Evolutionary conservation across 2,329 filamentous ascomycete species (phyloP).

Genomic region (Neophaeococcomyces mojaviensis): DNA sequence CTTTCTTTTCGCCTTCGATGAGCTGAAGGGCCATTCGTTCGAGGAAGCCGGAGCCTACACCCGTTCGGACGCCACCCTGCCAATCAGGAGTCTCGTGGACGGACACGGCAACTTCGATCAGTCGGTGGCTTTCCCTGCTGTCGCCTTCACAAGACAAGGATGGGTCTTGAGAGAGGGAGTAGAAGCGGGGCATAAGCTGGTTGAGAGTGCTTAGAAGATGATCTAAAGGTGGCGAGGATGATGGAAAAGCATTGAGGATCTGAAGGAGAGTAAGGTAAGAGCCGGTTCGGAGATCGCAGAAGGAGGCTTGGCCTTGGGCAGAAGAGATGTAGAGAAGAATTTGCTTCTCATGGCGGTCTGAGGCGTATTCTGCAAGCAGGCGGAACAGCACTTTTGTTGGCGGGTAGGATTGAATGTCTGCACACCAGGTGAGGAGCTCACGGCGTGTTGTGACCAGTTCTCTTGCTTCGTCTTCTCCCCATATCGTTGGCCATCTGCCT

Average conservation of each 20-base stretch:
- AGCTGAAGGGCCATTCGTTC: conserved; percentile 73
- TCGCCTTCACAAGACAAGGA: conserved; percentile 66
- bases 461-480: conserved; percentile 81
- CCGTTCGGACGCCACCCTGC: conserved; percentile 64
- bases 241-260: conserved; percentile 85
- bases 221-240: conserved; percentile 78
- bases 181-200: conserved; percentile 94
- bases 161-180: conserved; percentile 94
- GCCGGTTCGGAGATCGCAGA: conserved; percentile 89
- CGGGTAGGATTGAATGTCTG: conserved; percentile 84
- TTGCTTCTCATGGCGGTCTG: conserved; percentile 75
- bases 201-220: conserved; percentile 71
- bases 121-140: conserved; percentile 63
- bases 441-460: conserved; percentile 84
- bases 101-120: conserved; percentile 95
- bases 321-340: conserved; percentile 79
- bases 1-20: conserved; percentile 58
- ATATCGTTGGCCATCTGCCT: conserved; percentile 94
- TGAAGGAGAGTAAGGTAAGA: conserved; percentile 79
- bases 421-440: conserved; percentile 91
- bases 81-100: conserved; percentile 83
- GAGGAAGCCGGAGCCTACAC: conserved; percentile 87
- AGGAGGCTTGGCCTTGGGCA: conserved; percentile 80
- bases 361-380: conserved; percentile 75
- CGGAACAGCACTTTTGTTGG: conserved; percentile 83